These are phyloP conservation scores for Limnanthes douglasii DNA, from an alignment of 345 rosid species.

Conservation along the genomic window DNA sequence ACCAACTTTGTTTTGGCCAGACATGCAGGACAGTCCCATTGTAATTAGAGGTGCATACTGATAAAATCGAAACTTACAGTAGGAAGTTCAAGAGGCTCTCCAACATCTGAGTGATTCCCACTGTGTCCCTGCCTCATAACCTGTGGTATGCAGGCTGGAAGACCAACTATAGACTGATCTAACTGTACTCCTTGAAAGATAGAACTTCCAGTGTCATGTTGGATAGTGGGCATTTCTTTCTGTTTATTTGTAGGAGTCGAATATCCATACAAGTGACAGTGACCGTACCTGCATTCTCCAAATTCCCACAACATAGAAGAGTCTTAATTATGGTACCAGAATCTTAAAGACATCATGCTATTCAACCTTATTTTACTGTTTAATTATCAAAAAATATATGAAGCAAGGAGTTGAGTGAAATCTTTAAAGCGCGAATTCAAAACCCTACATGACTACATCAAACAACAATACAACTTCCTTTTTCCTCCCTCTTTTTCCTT, in stretches of 20 bases:
- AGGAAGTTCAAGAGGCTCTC: conserved; percentile 2
- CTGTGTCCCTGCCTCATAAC: conserved; percentile 7
- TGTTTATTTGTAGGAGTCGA: conserved; percentile 9
- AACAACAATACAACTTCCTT: no score
- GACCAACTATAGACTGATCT: conserved; percentile 9
- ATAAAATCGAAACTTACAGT: conserved; percentile 13
- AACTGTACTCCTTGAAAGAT: conserved; percentile 11
- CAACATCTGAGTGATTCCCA: neutral
- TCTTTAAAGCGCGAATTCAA: neutral
- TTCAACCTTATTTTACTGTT: no score
- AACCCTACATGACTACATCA: no score
- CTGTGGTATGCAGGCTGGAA: conserved; percentile 5
- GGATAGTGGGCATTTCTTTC: conserved; percentile 10
- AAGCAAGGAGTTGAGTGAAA: neutral
- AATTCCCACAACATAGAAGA: no score
- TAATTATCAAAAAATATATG: no score
- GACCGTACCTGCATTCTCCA: conserved; percentile 31
- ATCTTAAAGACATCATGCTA: neutral
- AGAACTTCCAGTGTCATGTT: conserved; percentile 11
- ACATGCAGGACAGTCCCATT: neutral
- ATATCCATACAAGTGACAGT: conserved; percentile 40
- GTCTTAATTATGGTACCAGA: no score
- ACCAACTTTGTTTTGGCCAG: no score
- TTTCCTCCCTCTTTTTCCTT: no score
- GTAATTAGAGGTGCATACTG: neutral